These are phyloP conservation scores for Rhynchospora tenuis DNA, from an alignment of 176 grass and related monocot species.

Conservation along the genomic window DNA sequence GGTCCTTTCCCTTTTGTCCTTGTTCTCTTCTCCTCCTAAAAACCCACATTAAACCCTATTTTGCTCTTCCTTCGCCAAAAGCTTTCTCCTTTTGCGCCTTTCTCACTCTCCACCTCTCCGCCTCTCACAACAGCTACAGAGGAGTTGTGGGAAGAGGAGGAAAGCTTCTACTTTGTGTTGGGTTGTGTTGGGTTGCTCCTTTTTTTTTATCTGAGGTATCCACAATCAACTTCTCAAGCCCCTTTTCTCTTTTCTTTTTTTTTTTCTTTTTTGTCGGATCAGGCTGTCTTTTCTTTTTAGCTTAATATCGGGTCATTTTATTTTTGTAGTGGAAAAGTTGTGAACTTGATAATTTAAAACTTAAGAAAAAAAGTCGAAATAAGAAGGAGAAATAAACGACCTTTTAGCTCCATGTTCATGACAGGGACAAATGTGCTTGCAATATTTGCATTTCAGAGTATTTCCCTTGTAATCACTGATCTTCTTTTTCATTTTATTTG, in stretches of 20 bases:
- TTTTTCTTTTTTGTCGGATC: no score
- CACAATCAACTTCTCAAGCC: background rate
- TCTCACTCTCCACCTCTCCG: background rate
- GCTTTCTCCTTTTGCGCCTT: background rate
- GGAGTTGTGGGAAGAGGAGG: no score
- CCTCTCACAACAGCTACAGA: no score
- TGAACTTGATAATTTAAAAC: background rate
- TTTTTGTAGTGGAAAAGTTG: background rate
- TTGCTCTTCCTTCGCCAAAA: background rate
- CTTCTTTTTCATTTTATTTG: no score
- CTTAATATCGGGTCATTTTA: background rate
- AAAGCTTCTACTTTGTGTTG: background rate
- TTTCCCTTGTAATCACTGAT: no score
- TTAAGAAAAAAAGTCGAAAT: background rate
- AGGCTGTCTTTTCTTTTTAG: background rate
- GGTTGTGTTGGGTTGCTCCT: background rate
- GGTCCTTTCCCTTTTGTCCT: conserved; percentile 13
- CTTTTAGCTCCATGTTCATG: background rate
- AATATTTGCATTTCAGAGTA: no score
- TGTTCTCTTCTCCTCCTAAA: conserved; percentile 14
- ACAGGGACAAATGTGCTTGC: no score
- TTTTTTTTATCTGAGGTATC: background rate
- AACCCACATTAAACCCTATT: conserved; percentile 13
- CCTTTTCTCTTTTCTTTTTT: background rate
- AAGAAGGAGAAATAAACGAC: background rate